Evolutionary conservation across 306 rosid species (phyloP).

Genomic region (Quercus ilex): DNA sequence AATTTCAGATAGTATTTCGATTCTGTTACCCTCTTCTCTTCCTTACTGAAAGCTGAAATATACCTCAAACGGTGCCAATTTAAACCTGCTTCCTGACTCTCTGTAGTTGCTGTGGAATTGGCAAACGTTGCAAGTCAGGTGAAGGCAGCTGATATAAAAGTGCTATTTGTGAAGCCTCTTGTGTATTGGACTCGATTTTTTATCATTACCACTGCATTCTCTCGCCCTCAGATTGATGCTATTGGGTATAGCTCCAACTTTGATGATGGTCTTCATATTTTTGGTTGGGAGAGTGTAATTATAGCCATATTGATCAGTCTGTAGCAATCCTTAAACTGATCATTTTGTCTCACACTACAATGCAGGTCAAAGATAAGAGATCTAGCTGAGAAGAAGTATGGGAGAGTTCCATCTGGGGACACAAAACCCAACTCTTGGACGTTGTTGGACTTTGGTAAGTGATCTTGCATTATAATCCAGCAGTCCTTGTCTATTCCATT

Average conservation of each 20-base stretch:
- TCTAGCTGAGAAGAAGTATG: slow-evolving; percentile 80
- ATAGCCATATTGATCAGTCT: not conserved
- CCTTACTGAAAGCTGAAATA: not conserved
- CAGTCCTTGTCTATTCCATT: not conserved
- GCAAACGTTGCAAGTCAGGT: slow-evolving; percentile 90
- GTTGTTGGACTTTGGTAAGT: slow-evolving; percentile 79
- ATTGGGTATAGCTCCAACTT: slow-evolving; percentile 49
- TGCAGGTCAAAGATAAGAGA: slow-evolving; percentile 82
- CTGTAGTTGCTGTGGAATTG: slow-evolving; percentile 83
- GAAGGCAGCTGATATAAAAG: slow-evolving; percentile 87
- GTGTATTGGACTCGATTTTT: slow-evolving; percentile 96
- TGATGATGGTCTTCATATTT: slow-evolving; percentile 7
- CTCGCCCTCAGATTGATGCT: slow-evolving; percentile 93
- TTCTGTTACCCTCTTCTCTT: not conserved
- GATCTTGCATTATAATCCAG: not conserved
- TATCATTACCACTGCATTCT: slow-evolving; percentile 85
- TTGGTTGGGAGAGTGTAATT: slow-evolving; percentile 7
- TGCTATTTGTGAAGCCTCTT: slow-evolving; percentile 93
- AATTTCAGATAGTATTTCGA: not conserved
- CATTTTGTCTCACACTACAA: slow-evolving; percentile 17
- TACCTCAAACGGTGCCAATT: not conserved
- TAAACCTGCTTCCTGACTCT: slow-evolving; percentile 24
- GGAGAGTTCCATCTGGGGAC: slow-evolving; percentile 74
- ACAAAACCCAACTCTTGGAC: slow-evolving; percentile 95
- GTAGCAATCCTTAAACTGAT: slow-evolving; percentile 7